phyloP scores from a whole-genome alignment of 371 early-diverging fungal genomes.

The Mortierella sp. region DNA sequence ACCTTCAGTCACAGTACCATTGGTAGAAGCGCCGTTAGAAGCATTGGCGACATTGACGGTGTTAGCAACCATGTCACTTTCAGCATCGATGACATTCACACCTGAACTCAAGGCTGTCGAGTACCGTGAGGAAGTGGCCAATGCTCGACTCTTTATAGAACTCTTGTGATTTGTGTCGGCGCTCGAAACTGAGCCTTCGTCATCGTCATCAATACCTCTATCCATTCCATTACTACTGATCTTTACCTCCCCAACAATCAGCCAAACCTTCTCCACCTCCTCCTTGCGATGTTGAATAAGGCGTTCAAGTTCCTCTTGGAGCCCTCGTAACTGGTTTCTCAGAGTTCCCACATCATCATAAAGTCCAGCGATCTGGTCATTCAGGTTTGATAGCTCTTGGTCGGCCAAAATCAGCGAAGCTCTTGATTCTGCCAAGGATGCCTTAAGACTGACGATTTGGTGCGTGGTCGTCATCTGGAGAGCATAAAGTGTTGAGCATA shows the following conservation, averaged over 20 bases:
- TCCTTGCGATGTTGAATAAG: constrained; percentile 69
- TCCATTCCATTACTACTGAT: constrained; percentile 22
- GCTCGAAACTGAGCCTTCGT: constrained; percentile 42
- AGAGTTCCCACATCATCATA: constrained; percentile 73
- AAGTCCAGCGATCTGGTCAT: constrained; percentile 62
- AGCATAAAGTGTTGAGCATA: constrained; percentile 70
- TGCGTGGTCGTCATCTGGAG: constrained; percentile 66
- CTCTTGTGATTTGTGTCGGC: constrained; percentile 29
- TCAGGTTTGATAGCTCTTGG: constrained; percentile 62
- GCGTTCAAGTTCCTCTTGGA: constrained; percentile 68
- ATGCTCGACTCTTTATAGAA: constrained; percentile 46
- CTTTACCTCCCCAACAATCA: constrained; percentile 68
- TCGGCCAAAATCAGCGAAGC: constrained; percentile 63
- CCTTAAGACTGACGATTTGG: constrained; percentile 59
- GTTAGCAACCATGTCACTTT: neutral
- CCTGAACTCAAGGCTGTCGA: constrained; percentile 22
- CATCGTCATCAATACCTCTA: constrained; percentile 22
- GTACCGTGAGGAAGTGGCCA: constrained; percentile 28
- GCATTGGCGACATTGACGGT: too few relatives aligned
- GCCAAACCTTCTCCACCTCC: constrained; percentile 74
- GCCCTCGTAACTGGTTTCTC: constrained; percentile 63
- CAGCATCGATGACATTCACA: neutral
- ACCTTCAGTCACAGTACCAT: neutral
- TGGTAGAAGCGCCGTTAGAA: neutral
- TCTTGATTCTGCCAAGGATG: constrained; percentile 59